Conservation (phyloP, 2,329 filamentous ascomycete genomes). For the Trematosphaeria pertusa region DNA sequence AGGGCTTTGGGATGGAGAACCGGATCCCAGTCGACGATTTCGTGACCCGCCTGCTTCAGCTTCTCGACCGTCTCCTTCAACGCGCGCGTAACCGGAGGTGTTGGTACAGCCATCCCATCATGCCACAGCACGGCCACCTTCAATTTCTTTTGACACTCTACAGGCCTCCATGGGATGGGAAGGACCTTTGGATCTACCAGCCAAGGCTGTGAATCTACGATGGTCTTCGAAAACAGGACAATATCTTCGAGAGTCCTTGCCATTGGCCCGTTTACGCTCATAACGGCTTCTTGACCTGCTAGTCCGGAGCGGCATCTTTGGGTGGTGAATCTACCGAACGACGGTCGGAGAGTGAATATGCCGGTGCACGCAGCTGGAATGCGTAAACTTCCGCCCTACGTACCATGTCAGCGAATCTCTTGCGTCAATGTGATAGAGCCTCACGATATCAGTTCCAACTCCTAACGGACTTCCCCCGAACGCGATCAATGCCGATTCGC, state of each 20-base stretch:
- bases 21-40: slow-evolving; percentile 64
- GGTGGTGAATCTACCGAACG: slow-evolving; percentile 67
- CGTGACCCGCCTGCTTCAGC: slow-evolving; percentile 58
- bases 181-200: slow-evolving; percentile 59
- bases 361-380: slow-evolving; percentile 65
- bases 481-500: slow-evolving; percentile 68
- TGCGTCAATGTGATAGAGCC: background rate
- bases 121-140: slow-evolving; percentile 65
- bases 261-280: slow-evolving; percentile 70
- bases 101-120: slow-evolving; percentile 59
- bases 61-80: slow-evolving; percentile 62
- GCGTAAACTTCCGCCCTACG: slow-evolving; percentile 59
- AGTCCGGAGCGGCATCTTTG: slow-evolving; percentile 62
- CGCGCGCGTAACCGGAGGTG: slow-evolving; percentile 62
- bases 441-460: slow-evolving; percentile 68
- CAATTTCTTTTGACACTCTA: slow-evolving; percentile 56
- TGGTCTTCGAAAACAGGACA: slow-evolving; percentile 49
- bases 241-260: slow-evolving; percentile 62
- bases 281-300: slow-evolving; percentile 69
- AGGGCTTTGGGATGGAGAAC: slow-evolving; percentile 61
- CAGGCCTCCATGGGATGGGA: slow-evolving; percentile 60
- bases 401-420: slow-evolving; percentile 10
- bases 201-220: slow-evolving; percentile 59
- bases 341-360: slow-evolving; percentile 64
- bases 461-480: slow-evolving; percentile 67